Base-by-base conservation (phyloP, 2,329 filamentous ascomycete genomes). In the Trichoderma koningiopsis region DNA sequence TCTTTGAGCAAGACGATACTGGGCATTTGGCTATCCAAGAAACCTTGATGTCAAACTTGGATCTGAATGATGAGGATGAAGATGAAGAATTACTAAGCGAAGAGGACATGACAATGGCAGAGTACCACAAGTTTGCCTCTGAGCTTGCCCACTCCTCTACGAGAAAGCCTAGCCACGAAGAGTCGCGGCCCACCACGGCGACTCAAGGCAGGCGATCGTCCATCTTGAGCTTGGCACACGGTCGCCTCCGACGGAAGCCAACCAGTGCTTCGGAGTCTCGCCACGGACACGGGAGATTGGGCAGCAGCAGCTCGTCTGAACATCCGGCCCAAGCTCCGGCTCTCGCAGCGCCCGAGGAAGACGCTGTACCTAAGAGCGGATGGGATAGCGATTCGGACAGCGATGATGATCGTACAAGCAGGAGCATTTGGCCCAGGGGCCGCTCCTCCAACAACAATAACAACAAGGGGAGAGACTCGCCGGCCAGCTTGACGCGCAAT, bases 101-200 rank as follows among this genome's bases (percentile, higher is more conserved):
- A 49, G 47, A 49, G 65, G 71, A 70, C 24, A 75, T 75, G 60
- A 75, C 75, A 5, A 75, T 78, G 2, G 76, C 75, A 55, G 79
- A 80, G 53, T 81, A 81, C 37, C 79, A 81, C 68, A 75, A 74
- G 10, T 76, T 81, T 60, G 74, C 79, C 19, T 74, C 74, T 22
- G 75, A 76, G 62, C 72, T 81, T 31, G 79, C 79, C 6, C 22
- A 58, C n/a, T 58, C 64, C 6, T 55, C 60, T 22, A 72, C n/a
- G 27, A 29, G 68, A 13, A 37, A 60, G 4, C 65, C 62, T 22
- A 47, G 70, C 47, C 8, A 37, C 19, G 49, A 62, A 19, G 68
- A 70, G 24, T 52, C 27, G 5, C 24, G 29, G 5, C n/a, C 52
- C 13, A 11, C 61, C 1, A 35, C 58, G 11, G 43, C 58, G 19